Conservation (phyloP, 164 flowering plant genomes). For the Protea cynaroides region DNA sequence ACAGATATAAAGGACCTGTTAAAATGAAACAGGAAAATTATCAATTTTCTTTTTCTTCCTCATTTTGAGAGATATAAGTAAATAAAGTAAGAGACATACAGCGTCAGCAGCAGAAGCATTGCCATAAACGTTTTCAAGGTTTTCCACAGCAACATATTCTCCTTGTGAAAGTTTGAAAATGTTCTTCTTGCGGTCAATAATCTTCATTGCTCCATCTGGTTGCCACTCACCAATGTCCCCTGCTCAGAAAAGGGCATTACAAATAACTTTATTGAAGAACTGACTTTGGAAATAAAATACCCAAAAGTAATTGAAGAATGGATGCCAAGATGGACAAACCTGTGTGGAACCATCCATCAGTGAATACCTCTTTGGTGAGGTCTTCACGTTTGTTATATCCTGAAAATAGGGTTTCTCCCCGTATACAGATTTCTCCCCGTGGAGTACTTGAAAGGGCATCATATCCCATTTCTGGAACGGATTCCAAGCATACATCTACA, state of each 20-base stretch:
- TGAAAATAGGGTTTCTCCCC: conserved; percentile 74
- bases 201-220: conserved; percentile 85
- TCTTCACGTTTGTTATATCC: conserved; percentile 94
- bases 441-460: conserved; percentile 82
- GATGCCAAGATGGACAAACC: conserved; percentile 34
- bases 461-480: conserved; percentile 97
- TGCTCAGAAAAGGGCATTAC: conserved; percentile 21
- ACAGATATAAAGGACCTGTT: background rate
- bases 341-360: conserved; percentile 98
- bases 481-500: conserved; percentile 88
- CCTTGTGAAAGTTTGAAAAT: conserved; percentile 99
- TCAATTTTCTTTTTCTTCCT: too few relatives aligned
- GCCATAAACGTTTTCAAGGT: conserved; percentile 82
- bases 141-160: conserved; percentile 97
- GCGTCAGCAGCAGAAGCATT: conserved; percentile 58
- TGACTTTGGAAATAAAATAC: background rate
- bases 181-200: conserved; percentile 95
- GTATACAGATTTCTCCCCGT: conserved; percentile 86
- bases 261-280: conserved; percentile 6
- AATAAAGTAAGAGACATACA: conserved; percentile 32
- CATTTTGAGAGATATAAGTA: background rate
- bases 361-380: conserved; percentile 77
- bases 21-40: too few relatives aligned
- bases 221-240: conserved; percentile 99
- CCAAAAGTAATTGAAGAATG: background rate